Evolutionary conservation across 441 rosid species (phyloP).

Genomic region (Populus tomentosa): DNA sequence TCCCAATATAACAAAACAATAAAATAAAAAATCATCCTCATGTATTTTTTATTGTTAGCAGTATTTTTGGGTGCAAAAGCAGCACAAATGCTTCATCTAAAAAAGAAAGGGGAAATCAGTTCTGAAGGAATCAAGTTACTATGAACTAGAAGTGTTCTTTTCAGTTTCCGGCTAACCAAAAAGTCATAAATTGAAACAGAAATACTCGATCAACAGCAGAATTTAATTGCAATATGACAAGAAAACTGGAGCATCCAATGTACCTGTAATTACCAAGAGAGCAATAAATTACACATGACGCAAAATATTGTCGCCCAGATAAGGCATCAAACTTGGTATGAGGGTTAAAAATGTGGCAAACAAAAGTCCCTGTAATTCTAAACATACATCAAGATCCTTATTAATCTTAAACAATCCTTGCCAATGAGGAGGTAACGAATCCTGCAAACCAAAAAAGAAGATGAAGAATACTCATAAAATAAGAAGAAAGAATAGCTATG

Average conservation of each 20-base stretch:
- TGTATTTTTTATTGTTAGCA: neutral
- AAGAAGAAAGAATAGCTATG: neutral
- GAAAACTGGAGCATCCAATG: slow-evolving; percentile 6
- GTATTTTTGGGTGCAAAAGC: neutral
- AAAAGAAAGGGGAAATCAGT: neutral
- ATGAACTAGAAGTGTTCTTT: neutral
- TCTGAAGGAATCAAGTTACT: neutral
- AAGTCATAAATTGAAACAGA: neutral
- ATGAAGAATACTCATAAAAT: slow-evolving; percentile 5
- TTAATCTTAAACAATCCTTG: slow-evolving; percentile 93
- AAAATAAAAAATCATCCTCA: neutral
- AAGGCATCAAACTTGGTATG: slow-evolving; percentile 95
- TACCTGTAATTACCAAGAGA: slow-evolving; percentile 98
- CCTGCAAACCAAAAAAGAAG: slow-evolving; percentile 45
- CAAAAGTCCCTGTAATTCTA: slow-evolving; percentile 71
- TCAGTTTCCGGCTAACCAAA: neutral
- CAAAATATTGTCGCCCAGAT: slow-evolving; percentile 88
- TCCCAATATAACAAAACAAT: neutral
- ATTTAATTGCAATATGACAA: neutral
- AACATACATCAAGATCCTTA: slow-evolving; percentile 85
- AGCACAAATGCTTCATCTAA: neutral
- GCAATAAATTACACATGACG: slow-evolving; percentile 82
- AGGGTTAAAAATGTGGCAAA: slow-evolving; percentile 88
- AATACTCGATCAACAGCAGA: neutral
- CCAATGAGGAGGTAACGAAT: slow-evolving; percentile 98